phyloP scores from a whole-genome alignment of 257 asterid genomes.

The Solanum sparsipilum region DNA sequence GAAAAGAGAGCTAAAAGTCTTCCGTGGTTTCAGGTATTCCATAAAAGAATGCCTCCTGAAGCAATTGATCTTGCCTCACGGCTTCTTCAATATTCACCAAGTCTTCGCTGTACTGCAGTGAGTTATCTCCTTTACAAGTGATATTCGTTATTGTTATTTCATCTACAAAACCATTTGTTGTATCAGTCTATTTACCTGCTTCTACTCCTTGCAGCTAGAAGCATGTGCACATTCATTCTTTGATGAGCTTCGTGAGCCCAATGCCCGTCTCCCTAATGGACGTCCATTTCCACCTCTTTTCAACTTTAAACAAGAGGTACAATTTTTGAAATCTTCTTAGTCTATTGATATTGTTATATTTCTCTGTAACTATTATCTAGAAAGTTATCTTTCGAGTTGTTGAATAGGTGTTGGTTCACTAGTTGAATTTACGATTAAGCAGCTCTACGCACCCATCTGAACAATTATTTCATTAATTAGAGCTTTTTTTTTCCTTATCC shows the following conservation, averaged over 20 bases:
- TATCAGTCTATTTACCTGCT: not conserved
- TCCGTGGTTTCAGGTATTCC: slow-evolving; percentile 52
- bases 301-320: slow-evolving; percentile 76
- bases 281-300: slow-evolving; percentile 76
- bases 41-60: slow-evolving; percentile 92
- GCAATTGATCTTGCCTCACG: slow-evolving; percentile 93
- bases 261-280: slow-evolving; percentile 71
- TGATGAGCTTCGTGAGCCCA: slow-evolving; percentile 77
- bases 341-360: not conserved
- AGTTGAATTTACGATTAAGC: not conserved
- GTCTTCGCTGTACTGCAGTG: slow-evolving; percentile 87
- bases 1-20: slow-evolving; percentile 4
- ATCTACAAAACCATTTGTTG: not conserved
- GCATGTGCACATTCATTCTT: slow-evolving; percentile 89
- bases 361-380: not conserved
- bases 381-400: not conserved
- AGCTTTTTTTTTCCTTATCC: not conserved
- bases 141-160: not conserved
- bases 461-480: not conserved
- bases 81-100: slow-evolving; percentile 86
- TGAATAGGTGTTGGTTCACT: not conserved
- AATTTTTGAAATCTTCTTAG: not conserved
- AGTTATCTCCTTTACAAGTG: not conserved
- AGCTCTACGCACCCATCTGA: not conserved
- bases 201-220: slow-evolving; percentile 51